These are phyloP conservation scores for Umbelopsis ramanniana DNA, from an alignment of 192 early-diverging fungal species.

Conservation along the genomic window DNA sequence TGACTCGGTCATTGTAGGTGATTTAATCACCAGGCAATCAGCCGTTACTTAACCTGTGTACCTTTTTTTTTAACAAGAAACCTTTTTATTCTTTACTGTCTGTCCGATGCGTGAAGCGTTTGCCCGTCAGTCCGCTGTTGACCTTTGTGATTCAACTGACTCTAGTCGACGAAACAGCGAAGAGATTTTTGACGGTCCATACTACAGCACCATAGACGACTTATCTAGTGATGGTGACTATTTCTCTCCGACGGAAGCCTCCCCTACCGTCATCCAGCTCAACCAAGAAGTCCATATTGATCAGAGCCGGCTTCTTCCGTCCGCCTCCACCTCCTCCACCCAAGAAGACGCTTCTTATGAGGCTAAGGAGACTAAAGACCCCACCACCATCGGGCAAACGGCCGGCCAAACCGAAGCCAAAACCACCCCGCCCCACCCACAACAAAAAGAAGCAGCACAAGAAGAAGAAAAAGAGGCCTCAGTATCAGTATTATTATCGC, in stretches of 20 bases:
- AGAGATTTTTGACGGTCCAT: constrained; percentile 15
- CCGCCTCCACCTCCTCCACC: constrained; percentile 19
- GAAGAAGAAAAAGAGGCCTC: neutral
- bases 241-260: constrained; percentile 15
- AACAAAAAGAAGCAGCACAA: neutral
- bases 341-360: constrained; percentile 5
- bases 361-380: neutral
- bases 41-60: constrained; percentile 6
- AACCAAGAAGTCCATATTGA: constrained; percentile 23
- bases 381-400: neutral
- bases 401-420: neutral
- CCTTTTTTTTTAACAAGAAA: neutral
- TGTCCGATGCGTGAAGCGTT: constrained; percentile 13
- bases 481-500: constrained; percentile 7
- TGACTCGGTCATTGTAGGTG: constrained; percentile 9
- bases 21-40: constrained; percentile 15
- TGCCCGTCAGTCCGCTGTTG: neutral
- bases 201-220: constrained; percentile 17
- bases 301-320: constrained; percentile 17
- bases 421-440: too few relatives aligned
- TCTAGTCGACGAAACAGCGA: neutral
- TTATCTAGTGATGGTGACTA: constrained; percentile 14
- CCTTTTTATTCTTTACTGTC: neutral
- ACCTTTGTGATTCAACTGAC: constrained; percentile 11
- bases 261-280: constrained; percentile 11